Evolutionary conservation across 2,329 filamentous ascomycete genomes (phyloP).

Genomic region (Paecilomyces sp.): DNA sequence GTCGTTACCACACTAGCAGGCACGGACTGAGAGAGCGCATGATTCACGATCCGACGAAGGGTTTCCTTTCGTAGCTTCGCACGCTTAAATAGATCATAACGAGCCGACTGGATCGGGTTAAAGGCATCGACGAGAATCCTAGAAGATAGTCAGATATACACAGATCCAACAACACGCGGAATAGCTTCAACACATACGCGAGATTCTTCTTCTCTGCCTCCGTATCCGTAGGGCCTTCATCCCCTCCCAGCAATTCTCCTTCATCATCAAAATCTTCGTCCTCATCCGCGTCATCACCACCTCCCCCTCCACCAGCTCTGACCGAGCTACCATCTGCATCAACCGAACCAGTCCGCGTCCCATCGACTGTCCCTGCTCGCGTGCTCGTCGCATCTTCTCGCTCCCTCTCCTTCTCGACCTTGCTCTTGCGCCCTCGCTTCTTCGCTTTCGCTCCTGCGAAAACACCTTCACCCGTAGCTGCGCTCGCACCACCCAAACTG

Average conservation of each 20-base stretch:
- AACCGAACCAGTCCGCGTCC: slow-evolving; percentile 22
- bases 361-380: slow-evolving; percentile 13
- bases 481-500: slow-evolving; percentile 30
- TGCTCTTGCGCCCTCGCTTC: slow-evolving; percentile 32
- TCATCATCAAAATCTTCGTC: slow-evolving; percentile 45
- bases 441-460: slow-evolving; percentile 22
- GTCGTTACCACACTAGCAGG: slow-evolving; percentile 57
- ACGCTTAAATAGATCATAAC: slow-evolving; percentile 44
- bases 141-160: slow-evolving; percentile 16
- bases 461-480: slow-evolving; percentile 19
- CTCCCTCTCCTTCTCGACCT: slow-evolving; percentile 29
- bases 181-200: slow-evolving; percentile 28
- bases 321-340: slow-evolving; percentile 26
- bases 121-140: slow-evolving; percentile 42
- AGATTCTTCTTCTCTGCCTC: slow-evolving; percentile 47
- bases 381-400: slow-evolving; percentile 23
- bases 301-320: slow-evolving; percentile 30
- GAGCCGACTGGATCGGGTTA: slow-evolving; percentile 39
- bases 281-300: slow-evolving; percentile 41
- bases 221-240: slow-evolving; percentile 39
- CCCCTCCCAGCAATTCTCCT: slow-evolving; percentile 37
- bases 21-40: slow-evolving; percentile 60
- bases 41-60: slow-evolving; percentile 54
- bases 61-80: slow-evolving; percentile 45
- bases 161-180: background rate